Conservation (phyloP, 2,329 filamentous ascomycete species). For the Venturia pyrina region DNA sequence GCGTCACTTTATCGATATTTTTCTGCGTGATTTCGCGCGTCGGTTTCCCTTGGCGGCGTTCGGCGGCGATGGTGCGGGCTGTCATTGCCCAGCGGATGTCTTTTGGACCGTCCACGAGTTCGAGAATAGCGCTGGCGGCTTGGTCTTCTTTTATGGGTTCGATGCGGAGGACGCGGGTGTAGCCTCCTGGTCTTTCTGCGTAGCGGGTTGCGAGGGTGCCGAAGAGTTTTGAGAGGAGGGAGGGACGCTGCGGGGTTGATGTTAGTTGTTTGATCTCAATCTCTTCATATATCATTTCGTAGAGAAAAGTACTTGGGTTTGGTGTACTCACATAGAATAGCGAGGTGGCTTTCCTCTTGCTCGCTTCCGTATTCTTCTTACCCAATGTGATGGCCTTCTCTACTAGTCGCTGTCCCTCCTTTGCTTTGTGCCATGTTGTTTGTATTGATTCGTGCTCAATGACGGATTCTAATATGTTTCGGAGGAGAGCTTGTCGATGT, state of each 20-base stretch:
- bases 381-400: conserved; percentile 91
- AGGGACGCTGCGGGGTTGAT: conserved; percentile 48
- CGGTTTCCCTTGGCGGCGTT: conserved; percentile 39
- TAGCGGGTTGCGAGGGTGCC: conserved; percentile 74
- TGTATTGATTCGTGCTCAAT: conserved; percentile 88
- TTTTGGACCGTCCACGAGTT: conserved; percentile 86
- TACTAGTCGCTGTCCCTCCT: conserved; percentile 86
- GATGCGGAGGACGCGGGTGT: conserved; percentile 87
- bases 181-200: conserved; percentile 69
- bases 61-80: conserved; percentile 66
- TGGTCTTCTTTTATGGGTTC: conserved; percentile 85
- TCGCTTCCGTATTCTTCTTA: conserved; percentile 84
- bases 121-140: conserved; percentile 79
- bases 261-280: neutral
- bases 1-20: conserved; percentile 78
- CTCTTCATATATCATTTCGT: too few species aligned
- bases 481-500: conserved; percentile 83
- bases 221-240: conserved; percentile 76
- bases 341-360: conserved; percentile 60
- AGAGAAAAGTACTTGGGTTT: neutral
- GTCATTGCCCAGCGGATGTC: conserved; percentile 95
- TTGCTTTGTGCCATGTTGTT: conserved; percentile 93
- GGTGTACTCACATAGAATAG: conserved; percentile 67
- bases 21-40: conserved; percentile 62
- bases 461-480: conserved; percentile 91